Evolutionary conservation across 2,329 filamentous ascomycete species (phyloP).

Genomic region (Stylonectria norvegica): DNA sequence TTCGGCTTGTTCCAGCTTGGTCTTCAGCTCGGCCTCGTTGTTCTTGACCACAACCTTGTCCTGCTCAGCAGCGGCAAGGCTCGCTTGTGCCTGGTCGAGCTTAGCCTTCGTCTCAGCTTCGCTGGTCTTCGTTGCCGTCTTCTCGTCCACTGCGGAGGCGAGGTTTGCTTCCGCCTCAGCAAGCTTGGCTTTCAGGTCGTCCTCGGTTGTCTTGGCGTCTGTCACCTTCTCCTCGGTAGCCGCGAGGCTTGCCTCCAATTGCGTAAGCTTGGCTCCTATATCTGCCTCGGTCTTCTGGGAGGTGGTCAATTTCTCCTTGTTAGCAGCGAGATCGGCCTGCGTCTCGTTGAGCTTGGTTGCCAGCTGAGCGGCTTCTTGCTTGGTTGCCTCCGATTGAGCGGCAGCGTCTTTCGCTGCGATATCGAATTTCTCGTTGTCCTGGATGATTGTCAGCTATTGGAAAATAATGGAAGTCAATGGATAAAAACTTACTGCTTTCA

Average conservation of each 20-base stretch:
- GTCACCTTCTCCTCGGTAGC: background rate
- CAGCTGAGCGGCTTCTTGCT: conserved; percentile 19
- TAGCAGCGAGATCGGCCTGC: conserved; percentile 1
- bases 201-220: conserved; percentile 3
- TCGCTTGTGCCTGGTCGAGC: conserved; percentile 2
- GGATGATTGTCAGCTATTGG: no score
- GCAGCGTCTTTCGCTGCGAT: no score
- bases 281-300: conserved; percentile 9
- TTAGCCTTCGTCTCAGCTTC: background rate
- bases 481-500: conserved; percentile 31
- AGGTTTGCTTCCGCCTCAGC: conserved; percentile 13
- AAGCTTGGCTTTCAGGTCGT: conserved; percentile 15
- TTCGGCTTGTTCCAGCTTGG: conserved; percentile 15
- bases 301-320: no score
- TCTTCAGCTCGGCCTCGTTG: conserved; percentile 16
- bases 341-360: conserved; percentile 4
- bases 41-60: conserved; percentile 4
- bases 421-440: no score
- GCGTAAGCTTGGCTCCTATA: conserved; percentile 5
- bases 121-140: background rate
- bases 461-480: no score
- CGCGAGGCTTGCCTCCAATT: conserved; percentile 4
- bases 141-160: background rate
- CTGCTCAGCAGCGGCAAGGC: conserved; percentile 1
- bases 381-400: no score